Base-by-base conservation (phyloP, 306 rosid genomes). In the Prosopis cineraria region DNA sequence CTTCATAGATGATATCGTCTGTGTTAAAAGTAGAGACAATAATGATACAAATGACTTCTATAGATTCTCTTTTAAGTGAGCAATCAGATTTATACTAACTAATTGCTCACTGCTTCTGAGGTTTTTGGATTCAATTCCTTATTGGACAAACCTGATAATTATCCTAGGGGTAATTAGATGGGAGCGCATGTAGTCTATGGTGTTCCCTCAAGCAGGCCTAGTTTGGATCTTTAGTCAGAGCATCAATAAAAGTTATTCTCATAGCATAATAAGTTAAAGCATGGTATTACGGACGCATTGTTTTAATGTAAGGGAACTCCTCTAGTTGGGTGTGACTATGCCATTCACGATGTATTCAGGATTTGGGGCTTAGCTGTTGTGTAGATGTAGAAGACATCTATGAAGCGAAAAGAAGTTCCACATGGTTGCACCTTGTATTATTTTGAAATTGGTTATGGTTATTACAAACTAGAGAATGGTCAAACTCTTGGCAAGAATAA, bases 121-220 rank as follows among this genome's bases (percentile, higher is more conserved):
- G n/a, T n/a, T n/a, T n/a, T n/a, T n/a, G n/a, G n/a, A n/a, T n/a
- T 37, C 68, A 59, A 37, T 73, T 70, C 29, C 80, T 68, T 40
- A 7, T 10, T 9, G 55, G 6, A 53, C 31, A 20, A 4, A 69
- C 53, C 12, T 60, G 73, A 9, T 34, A 76, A 44, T 44, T 13
- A 44, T 44, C n/a, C n/a, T n/a, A n/a, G n/a, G n/a, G n/a, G n/a
- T n/a, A n/a, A n/a, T n/a, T n/a, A n/a, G n/a, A 25, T 70, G 73
- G 41, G 22, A 45, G 31, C 50, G 6, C 44, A 29, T 69, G 71
- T 39, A 13, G 16, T 22, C 30, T 53, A 53, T 53, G 10, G 60
- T 22, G 60, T 20, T 22, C 22, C 29, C 30, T 53, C 30, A 9
- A 53, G 29, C 29, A 30, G 12, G 31, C 72, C 45, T 74, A 20